These are phyloP conservation scores for Leccinum truebloodii DNA, from an alignment of 768 basidiomycete genomes.

Conservation along the genomic window DNA sequence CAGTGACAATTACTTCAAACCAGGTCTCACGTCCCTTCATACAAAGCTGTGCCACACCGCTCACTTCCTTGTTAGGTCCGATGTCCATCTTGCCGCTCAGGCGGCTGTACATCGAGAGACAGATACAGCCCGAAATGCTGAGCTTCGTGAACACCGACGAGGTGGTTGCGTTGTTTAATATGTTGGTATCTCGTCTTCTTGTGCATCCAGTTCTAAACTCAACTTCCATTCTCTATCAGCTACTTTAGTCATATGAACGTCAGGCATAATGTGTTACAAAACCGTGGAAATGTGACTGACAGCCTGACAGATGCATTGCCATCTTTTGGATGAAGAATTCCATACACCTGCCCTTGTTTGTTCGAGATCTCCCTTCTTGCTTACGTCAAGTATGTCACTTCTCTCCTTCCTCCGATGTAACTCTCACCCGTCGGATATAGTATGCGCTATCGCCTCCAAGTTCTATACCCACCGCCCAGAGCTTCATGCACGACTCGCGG, in stretches of 20 bases:
- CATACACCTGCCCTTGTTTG: conserved; percentile 95
- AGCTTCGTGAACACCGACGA: conserved; percentile 86
- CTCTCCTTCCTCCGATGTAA: background rate
- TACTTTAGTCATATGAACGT: conserved; percentile 80
- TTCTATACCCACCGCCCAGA: conserved; percentile 85
- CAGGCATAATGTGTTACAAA: conserved; percentile 30
- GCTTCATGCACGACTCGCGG: conserved; percentile 74
- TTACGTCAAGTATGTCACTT: conserved; percentile 78
- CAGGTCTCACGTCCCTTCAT: conserved; percentile 51
- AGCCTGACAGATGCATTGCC: conserved; percentile 64
- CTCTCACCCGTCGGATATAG: conserved; percentile 41
- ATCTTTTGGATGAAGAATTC: conserved; percentile 81
- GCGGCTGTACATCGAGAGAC: conserved; percentile 81
- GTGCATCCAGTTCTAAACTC: conserved; percentile 4
- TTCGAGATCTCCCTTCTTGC: conserved; percentile 90
- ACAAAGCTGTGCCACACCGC: background rate
- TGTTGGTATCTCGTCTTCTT: conserved; percentile 52
- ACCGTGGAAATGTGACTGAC: conserved; percentile 9
- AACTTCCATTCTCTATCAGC: conserved; percentile 36
- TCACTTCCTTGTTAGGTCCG: conserved; percentile 53
- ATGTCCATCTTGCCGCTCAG: conserved; percentile 87
- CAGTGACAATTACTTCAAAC: conserved; percentile 89
- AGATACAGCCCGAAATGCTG: conserved; percentile 92
- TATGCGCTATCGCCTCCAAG: conserved; percentile 93
- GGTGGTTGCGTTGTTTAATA: conserved; percentile 87